Evolutionary conservation across 345 rosid species (phyloP).

Genomic region (Cardamine resedifolia): DNA sequence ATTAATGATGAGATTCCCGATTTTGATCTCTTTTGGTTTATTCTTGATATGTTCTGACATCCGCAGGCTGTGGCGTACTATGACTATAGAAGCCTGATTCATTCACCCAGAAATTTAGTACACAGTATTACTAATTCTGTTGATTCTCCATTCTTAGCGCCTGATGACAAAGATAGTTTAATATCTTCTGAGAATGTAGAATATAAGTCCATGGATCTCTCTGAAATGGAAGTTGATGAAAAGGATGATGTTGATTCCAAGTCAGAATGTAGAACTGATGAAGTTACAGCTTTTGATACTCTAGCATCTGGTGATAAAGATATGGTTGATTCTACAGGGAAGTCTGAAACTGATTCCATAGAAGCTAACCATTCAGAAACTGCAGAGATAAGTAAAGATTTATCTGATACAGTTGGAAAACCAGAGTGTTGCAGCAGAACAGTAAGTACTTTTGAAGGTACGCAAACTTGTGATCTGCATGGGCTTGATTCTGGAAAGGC

Average conservation of each 20-base stretch:
- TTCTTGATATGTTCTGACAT: conserved; percentile 23
- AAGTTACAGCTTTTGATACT: conserved; percentile 17
- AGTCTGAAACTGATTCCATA: conserved; percentile 21
- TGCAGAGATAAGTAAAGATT: conserved; percentile 8
- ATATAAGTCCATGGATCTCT: conserved; percentile 31
- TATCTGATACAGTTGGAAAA: conserved; percentile 14
- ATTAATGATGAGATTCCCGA: background rate
- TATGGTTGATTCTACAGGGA: conserved; percentile 27
- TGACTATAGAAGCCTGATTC: conserved; percentile 28
- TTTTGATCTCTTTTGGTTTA: conserved; percentile 9
- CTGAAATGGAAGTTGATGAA: conserved; percentile 33
- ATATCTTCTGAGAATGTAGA: conserved; percentile 35
- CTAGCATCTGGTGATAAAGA: conserved; percentile 22
- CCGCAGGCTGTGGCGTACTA: conserved; percentile 38
- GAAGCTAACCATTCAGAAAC: conserved; percentile 19
- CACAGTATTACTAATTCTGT: conserved; percentile 13
- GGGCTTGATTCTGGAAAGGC: conserved; percentile 19
- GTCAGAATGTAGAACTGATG: conserved; percentile 28
- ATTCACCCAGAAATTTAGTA: conserved; percentile 22
- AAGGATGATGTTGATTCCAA: conserved; percentile 23
- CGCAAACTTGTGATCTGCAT: conserved; percentile 16
- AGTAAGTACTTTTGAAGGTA: conserved; percentile 18
- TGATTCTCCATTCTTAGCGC: conserved; percentile 27
- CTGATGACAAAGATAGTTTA: conserved; percentile 31
- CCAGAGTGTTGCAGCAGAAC: conserved; percentile 1